Conservation (phyloP, 2,329 filamentous ascomycete genomes). For the Venturia nashicola region DNA sequence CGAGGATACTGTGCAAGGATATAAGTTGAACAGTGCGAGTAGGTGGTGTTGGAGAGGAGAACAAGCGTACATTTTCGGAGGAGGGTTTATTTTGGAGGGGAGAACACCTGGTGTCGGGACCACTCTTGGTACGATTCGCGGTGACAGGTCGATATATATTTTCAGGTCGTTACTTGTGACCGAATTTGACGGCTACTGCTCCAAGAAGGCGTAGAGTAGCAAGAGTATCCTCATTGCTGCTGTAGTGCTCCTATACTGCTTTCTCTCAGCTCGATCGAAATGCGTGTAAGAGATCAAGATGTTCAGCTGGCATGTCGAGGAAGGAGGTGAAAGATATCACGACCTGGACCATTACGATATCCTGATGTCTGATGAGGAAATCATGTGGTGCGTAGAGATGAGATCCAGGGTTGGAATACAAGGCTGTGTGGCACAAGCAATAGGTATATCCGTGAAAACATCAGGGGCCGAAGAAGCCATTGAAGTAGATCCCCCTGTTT, state of each 20-base stretch:
- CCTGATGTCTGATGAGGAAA: too few species aligned
- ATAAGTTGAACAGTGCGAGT: neutral
- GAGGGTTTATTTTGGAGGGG: neutral
- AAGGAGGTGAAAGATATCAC: too few species aligned
- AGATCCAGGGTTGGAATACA: neutral
- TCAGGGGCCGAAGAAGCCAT: neutral
- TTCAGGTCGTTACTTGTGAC: too few species aligned
- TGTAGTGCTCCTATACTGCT: too few species aligned
- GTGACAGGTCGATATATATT: neutral
- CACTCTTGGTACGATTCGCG: neutral
- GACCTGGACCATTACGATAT: too few species aligned
- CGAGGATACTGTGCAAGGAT: neutral
- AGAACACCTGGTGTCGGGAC: neutral
- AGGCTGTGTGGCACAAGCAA: neutral
- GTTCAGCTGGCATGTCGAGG: too few species aligned
- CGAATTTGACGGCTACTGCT: too few species aligned
- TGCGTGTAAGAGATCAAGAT: too few species aligned
- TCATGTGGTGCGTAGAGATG: too few species aligned
- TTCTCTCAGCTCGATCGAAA: too few species aligned
- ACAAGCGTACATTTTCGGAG: neutral
- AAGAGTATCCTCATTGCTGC: too few species aligned
- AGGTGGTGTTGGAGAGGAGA: neutral
- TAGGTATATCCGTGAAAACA: neutral
- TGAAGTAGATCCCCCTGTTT: neutral
- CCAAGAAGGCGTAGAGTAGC: too few species aligned